Evolutionary conservation across 208 protist species (phyloP).

Genomic region (Trypanosoma conorhini): DNA sequence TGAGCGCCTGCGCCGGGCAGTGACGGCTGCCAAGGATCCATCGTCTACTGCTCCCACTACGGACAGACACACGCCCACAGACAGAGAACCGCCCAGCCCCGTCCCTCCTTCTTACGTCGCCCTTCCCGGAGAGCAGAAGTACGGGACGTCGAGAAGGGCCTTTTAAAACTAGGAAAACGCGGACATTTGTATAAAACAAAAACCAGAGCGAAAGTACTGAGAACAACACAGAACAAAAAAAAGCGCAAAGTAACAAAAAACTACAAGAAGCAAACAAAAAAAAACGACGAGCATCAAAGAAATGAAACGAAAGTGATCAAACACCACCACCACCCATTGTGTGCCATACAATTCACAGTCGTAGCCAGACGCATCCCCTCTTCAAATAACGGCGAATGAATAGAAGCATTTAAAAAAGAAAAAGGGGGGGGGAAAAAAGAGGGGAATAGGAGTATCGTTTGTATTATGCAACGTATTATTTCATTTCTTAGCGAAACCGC

Average conservation of each 20-base stretch:
- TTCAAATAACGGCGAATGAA: not conserved
- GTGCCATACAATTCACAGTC: not conserved
- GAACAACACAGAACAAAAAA: not conserved
- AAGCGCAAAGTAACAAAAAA: not conserved
- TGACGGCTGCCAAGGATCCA: conserved; percentile 50
- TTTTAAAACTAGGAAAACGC: conserved; percentile 16
- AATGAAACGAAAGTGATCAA: not conserved
- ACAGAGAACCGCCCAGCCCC: not conserved
- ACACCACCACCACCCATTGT: not conserved
- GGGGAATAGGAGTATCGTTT: not conserved
- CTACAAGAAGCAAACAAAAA: not conserved
- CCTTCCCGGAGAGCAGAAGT: conserved; percentile 14
- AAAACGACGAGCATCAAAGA: not conserved
- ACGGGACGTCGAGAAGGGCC: not conserved
- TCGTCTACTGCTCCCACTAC: conserved; percentile 13
- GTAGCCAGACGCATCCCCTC: not conserved
- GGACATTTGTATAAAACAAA: conserved; percentile 4
- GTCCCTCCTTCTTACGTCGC: not conserved
- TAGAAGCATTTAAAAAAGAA: not conserved
- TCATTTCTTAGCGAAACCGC: not conserved
- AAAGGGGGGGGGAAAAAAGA: not conserved
- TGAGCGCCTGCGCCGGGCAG: conserved; percentile 72
- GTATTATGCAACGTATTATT: not conserved
- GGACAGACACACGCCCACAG: not conserved
- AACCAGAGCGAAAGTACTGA: not conserved